Base-by-base conservation (phyloP, 306 rosid species). In the Oemleria cerasiformis region DNA sequence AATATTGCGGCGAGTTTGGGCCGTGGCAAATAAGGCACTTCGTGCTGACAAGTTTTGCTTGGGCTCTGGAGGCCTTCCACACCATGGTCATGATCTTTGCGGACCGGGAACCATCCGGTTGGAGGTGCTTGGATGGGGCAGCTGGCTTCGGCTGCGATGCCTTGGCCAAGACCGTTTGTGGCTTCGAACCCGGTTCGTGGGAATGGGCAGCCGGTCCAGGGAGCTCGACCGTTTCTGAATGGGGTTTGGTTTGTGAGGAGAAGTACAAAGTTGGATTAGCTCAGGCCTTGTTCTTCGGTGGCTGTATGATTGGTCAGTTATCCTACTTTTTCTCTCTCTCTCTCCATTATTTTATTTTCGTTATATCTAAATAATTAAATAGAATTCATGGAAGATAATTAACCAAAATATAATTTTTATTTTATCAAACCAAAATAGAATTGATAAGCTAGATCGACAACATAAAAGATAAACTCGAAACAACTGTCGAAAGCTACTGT, bases 41-140 rank as follows among this genome's bases (percentile, higher is more conserved):
- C 63, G 84, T 91, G 38, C 77, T 93, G 1, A 90, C 98, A 1
- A 87, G 81, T 75, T 78, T 93, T 54, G 98, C 98, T 1, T 93
- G 97, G 98, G 92, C 94, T 0, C 83, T 93, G 1, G 97, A 90
- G 77, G 96, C 92, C 0, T 93, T 93, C 66, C 98, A 93, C 79
- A 88, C 98, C 38, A 91, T 93, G 98, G 96, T 93, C 19, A 88
- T 93, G 88, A 93, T 93, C 36, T 93, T 93, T 16, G 93, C 98
- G 0, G 98, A 93, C 76, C 78, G 84, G 0, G 90, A 93, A 20
- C 94, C n/a, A n/a, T n/a, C 96, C 2, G 80, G 59, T 1, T 90
- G 90, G 93, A 71, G 77, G 11, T 93, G 97, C 61, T 62, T 73
- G 5, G 42, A 38, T 0, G 79, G 83, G 0, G n/a, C 13, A 1